Evolutionary conservation across 805 yeast genomes (phyloP), one percentile per base, ranked within the genome.

Genomic region (Lachancea meyersii): DNA sequence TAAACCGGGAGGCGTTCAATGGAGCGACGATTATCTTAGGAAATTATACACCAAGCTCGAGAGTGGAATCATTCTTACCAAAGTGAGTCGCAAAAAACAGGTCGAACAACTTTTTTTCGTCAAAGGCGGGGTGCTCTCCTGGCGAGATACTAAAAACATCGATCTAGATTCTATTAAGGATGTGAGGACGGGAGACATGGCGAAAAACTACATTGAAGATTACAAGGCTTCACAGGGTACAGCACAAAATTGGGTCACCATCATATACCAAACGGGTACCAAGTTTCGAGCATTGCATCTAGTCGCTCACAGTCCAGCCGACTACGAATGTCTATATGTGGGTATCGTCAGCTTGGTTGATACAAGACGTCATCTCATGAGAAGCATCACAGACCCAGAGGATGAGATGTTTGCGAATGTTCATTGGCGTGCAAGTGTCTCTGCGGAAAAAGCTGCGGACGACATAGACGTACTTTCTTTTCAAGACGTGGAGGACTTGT

Each of bases 191-290:
- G 86, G 81, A 2, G 74, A 72, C 17, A 86, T 83, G 53, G 96
- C 96, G 1, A 73, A 75, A 27, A 86, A 86, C 51, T 91, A 88
- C 57, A 67, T 96, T 47, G 96, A 89, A 56, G 95, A 88, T 60
- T 76, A 86, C 51, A 80, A 82, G 28, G 74, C 87, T 1, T 75
- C 88, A 1, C 67, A 77, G 27, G 87, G 82, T 39, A 75, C 73
- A 41, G 77, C 79, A 34, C 67, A 70, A 10, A 63, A 76, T 7
- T 91, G 98, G 98, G 72, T 86, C 1, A 81, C 95, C 0, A 75
- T 91, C 24, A 77, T 87, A 10, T 91, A 86, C 57, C 75, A 77
- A 48, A 70, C 73, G 5, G 69, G 75, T 5, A 69, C 75, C 40
- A 85, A 82, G 57, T 67, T 86, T 35, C 85, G 86, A 53, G 84